Evolutionary conservation across 1,284 basidiomycete species (phyloP), one percentile per base, ranked within the genome.

Genomic region (Pseudozyma sp.): DNA sequence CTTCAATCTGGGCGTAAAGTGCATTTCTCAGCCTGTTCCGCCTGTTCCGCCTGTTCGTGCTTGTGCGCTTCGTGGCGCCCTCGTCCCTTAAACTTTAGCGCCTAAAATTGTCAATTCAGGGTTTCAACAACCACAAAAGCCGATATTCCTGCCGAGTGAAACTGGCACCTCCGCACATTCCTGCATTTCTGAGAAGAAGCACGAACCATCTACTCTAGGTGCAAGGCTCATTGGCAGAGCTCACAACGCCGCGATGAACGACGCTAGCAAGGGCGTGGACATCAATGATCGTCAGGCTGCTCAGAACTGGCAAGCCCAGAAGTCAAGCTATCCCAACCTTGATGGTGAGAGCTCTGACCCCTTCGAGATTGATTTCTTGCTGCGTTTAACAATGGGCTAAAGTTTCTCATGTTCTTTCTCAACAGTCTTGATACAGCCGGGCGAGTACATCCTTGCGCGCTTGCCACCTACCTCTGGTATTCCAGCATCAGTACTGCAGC

Each of bases 281-380:
- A 70, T 65, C 59, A 70, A 70, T 42, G 68, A 70, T 45, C 60
- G 44, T 31, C 7, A 44, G 5, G 68, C 61, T 10, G 61, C 68
- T 13, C 40, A 54, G 8, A 38, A 58, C 45, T 70, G 68, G 68
- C 62, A 70, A 43, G 60, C 61, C 0, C 61, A 21, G 5, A 70
- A 70, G 62, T 65, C 68, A 38, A 45, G 53, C 5, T 65, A 65
- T 45, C 57, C 58, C 8, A 70, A 55, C n/a, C 62, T 70, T 10
- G 68, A 70, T 52, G 67, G 67, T 60, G 58, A 64, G 67, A 42
- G 25, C 9, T 42, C 18, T 31, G 19, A 44, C n/a, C 34, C 40
- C 39, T 12, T n/a, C 19, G 10, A 47, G 1, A 18, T 47, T 44
- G 16, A 44, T 4, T 9, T n/a, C 9, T 18, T 19, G 14, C 10